A percentile compares a stretch with the other conserved stretches of the same genome.
Evolutionary conservation across 2,329 filamentous ascomycete genomes (phyloP).

Genomic region (Clarireedia homoeocarpa): DNA sequence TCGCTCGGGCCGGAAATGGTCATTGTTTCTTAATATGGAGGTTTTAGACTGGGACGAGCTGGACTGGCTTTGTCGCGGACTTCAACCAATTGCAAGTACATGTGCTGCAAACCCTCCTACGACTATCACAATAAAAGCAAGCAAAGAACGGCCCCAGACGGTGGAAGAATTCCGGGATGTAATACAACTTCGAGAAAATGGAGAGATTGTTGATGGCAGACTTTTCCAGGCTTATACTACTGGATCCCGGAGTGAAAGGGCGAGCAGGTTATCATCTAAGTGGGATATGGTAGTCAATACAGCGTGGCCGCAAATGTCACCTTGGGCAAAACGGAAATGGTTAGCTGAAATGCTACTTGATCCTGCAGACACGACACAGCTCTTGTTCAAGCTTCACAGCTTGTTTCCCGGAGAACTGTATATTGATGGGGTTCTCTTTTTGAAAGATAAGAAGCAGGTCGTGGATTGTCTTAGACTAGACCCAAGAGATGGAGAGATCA

Average conservation of each 20-base stretch:
- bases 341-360: conserved; percentile 25
- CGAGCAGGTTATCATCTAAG: not conserved
- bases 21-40: conserved; percentile 22
- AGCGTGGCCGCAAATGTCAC: conserved; percentile 25
- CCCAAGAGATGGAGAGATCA: conserved; percentile 24
- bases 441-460: conserved; percentile 13
- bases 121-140: conserved; percentile 19
- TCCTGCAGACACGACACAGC: conserved; percentile 17
- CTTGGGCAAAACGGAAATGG: conserved; percentile 28
- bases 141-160: conserved; percentile 21
- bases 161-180: conserved; percentile 23
- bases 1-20: conserved; percentile 8
- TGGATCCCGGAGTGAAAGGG: not conserved
- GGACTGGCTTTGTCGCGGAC: conserved; percentile 17
- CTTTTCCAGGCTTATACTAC: conserved; percentile 15
- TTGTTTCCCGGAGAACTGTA: conserved; percentile 21
- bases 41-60: conserved; percentile 26
- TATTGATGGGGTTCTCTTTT: conserved; percentile 19
- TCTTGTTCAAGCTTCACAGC: conserved; percentile 18
- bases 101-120: not conserved
- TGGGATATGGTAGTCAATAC: conserved; percentile 19
- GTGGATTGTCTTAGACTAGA: conserved; percentile 13
- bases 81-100: not conserved
- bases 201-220: conserved; percentile 23
- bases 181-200: conserved; percentile 18